Evolutionary conservation across 2,329 filamentous ascomycete genomes (phyloP), one percentile per base, ranked within the genome.

Genomic region (Knufia fluminis): DNA sequence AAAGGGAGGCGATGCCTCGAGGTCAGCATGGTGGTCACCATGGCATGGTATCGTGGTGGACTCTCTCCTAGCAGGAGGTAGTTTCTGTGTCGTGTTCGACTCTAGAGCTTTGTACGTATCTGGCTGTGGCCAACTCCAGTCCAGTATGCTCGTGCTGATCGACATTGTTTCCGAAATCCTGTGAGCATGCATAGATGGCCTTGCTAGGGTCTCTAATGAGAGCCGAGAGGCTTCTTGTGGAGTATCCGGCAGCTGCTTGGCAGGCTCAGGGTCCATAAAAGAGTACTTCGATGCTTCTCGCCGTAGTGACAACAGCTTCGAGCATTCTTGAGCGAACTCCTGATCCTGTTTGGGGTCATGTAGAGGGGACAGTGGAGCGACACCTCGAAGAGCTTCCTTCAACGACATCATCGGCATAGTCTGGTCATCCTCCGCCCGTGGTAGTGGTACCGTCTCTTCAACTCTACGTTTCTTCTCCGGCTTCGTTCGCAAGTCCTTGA

Each of bases 101-200:
- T 17, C 26, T 6, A 9, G 12, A 17, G 10, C 8, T 9, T 20
- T n/a, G 19, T 45, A 16, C 19, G 26, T 9, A n/a, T 17, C 24
- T 33, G 24, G 42, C 19, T 45, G 24, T 20, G 42, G 26, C 42
- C 42, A 45, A 2, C 20, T 26, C 10, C 10, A 33, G n/a, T 45
- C 42, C 3, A 45, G 26, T 23, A 45, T 45, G 16, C 42, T 45
- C 4, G 22, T 45, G 42, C 42, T 45, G 28, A 45, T 26, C 14
- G 42, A 45, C 16, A 45, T n/a, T 9, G 42, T 26, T 32, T 45
- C 42, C 9, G 42, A 45, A n/a, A n/a, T 8, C 8, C 42, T 6
- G n/a, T 33, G 42, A 4, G 16, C 4, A 22, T 33, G 42, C 7
- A 28, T 28, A 10, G 36, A 17, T 3, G 36, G 36, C 7, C 36